Conservation (phyloP, 75 land plant species). For the Sequoia sempervirens region DNA sequence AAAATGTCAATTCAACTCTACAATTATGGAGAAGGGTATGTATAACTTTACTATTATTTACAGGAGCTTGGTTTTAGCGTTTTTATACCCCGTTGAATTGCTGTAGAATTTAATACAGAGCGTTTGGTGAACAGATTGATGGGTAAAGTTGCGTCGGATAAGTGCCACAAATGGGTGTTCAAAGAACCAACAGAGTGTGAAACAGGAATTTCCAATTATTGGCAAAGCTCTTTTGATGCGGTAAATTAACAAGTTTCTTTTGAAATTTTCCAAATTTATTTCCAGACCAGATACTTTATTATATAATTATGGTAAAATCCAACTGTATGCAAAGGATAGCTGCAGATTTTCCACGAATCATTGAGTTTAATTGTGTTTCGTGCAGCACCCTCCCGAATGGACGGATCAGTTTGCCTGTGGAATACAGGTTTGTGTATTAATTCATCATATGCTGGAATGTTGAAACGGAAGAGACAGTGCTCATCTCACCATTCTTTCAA, state of each 20-base stretch:
- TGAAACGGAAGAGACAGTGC: neutral
- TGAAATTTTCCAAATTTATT: neutral
- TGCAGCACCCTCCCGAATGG: conserved; percentile 93
- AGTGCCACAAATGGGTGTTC: conserved; percentile 98
- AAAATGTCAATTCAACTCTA: conserved; percentile 95
- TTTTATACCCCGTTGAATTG: neutral
- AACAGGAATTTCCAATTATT: conserved; percentile 77
- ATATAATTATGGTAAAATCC: neutral
- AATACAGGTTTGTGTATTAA: conserved; percentile 54
- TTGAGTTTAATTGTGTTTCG: neutral
- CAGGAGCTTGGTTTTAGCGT: neutral
- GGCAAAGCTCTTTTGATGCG: conserved; percentile 99
- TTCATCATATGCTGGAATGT: neutral
- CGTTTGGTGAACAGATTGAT: conserved; percentile 38
- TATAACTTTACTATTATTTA: neutral
- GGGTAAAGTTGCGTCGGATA: conserved; percentile 98
- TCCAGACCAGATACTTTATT: neutral
- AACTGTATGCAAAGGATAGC: neutral
- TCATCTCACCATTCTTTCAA: neutral
- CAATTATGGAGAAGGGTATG: conserved; percentile 96
- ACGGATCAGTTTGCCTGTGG: conserved; percentile 88
- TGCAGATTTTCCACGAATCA: neutral
- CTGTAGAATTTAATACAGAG: conserved; percentile 1
- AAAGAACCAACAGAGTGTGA: conserved; percentile 88
- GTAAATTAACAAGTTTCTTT: conserved; percentile 28